Base-by-base conservation (phyloP, 306 rosid genomes). In the Myrica gale region DNA sequence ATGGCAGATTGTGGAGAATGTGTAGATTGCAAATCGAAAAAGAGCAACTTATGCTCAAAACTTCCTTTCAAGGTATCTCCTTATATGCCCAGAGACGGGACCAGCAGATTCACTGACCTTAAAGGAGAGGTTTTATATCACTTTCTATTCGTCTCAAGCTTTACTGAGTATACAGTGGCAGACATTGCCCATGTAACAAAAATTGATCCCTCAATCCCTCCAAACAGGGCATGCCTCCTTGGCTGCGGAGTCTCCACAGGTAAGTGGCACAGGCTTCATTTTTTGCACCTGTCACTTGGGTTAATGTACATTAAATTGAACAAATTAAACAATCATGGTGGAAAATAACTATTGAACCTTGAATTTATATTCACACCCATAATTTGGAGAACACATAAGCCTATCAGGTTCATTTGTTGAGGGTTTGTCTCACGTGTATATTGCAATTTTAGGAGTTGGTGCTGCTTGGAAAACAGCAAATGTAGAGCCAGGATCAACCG, bases 241-340 rank as follows among this genome's bases (percentile, higher is more conserved):
- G 88, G 95, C 7, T 94, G 98, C 55, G 96, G 96, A 58, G 88
- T 94, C 76, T 86, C 95, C 52, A 89, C 98, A 5, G 98, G 98
- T 93, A 78, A 61, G 16, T 42, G 13, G 6, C 6, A 15, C 20
- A 21, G 1, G 46, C 17, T 50, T 13, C 62, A 20, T 39, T 72
- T 15, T 32, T 32, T 62, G 46, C 9, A 16, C 41, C 46, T 42
- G 48, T 65, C 50, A 41, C 16, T 65, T 65, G 50, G 8, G 2
- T 65, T 8, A 5, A 65, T 19, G 45, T 15, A 13, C 10, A 65
- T 16, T 42, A 41, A 41, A 11, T 17, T 42, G 50, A 65, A 41
- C 15, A 65, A 17, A 65, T n/a, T 42, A 4, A 65, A 16, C 26
- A 65, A 16, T 42, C 48, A 65, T 42, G 0, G 50, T 7, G 13